Evolutionary conservation across 2,329 filamentous ascomycete genomes (phyloP), one percentile per base, ranked within the genome.

Genomic region (Aspergillus japonicus): DNA sequence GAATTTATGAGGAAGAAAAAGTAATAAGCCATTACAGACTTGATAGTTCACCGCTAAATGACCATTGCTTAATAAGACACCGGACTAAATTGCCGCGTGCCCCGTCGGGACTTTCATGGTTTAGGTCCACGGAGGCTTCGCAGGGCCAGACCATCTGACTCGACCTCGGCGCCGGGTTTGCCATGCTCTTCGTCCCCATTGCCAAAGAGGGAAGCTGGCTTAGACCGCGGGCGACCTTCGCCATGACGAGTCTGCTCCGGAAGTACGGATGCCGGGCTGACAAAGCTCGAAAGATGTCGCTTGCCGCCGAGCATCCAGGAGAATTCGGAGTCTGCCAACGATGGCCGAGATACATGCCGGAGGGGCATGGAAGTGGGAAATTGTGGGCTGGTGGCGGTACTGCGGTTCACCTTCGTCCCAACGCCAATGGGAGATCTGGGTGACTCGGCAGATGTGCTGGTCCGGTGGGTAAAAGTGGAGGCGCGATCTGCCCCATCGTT

Each of bases 231-330:
- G 58, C 63, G 74, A 56, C 62, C 62, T 48, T 70, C 69, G 53
- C 62, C 73, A 35, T 75, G 71, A 57, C 77, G 72, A 58, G 73
- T 75, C 60, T 78, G 75, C 59, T 81, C 78, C 39, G 78, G 78
- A 14, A 77, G 74, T 29, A 73, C 71, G n/a, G 78, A 78, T 19
- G 73, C 75, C 16, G 77, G 76, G 54, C 75, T 77, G 47, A 81
- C 78, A 69, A 81, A 81, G 31, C 73, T 75, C 10, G 77, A 80
- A 26, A 78, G 72, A 54, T 75, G 75, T 47, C 76, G 72, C 58
- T 73, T 73, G 50, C 79, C 76, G 39, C 79, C 80, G 42, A 82
- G 72, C 78, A 82, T 82, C 77, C 80, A 82, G 12, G 80, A 81
- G 58, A 81, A 82, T 24, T 78, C 78, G 19, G 80, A 77, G 53